These are phyloP conservation scores for Sodiomyces alkalinus DNA, from an alignment of 2,329 filamentous ascomycete genomes.

Conservation along the genomic window DNA sequence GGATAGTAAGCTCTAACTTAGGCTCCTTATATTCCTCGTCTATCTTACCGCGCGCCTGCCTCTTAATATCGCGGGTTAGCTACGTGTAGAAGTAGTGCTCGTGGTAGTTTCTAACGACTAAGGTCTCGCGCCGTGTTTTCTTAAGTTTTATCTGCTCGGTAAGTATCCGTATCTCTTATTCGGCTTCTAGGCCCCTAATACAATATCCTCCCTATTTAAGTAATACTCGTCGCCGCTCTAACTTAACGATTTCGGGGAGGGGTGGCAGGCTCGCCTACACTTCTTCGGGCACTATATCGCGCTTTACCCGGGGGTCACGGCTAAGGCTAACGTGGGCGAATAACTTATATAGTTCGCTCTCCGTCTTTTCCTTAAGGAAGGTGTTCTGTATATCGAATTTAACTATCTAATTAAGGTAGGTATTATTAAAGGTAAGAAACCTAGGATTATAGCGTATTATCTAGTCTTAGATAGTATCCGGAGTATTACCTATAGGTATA, in stretches of 20 bases:
- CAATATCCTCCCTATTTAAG: conserved; percentile 13
- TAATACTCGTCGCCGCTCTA: conserved; percentile 9
- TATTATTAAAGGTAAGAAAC: conserved; percentile 12
- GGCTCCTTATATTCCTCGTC: conserved; percentile 10
- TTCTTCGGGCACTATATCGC: conserved; percentile 15
- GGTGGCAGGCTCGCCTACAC: conserved; percentile 11
- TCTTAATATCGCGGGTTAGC: conserved; percentile 14
- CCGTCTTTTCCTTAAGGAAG: conserved; percentile 11
- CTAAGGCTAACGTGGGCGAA: conserved; percentile 14
- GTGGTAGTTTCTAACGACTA: conserved; percentile 8
- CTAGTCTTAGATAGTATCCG: conserved; percentile 13
- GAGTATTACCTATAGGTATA: conserved; percentile 12
- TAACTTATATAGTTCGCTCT: conserved; percentile 9
- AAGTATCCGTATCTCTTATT: conserved; percentile 12
- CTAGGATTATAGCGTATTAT: conserved; percentile 14
- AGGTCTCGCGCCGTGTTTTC: conserved; percentile 7
- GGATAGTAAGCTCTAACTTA: conserved; percentile 8
- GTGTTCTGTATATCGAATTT: conserved; percentile 15
- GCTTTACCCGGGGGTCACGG: conserved; percentile 11
- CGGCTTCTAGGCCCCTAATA: conserved; percentile 8
- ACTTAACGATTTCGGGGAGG: conserved; percentile 12
- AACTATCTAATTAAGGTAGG: conserved; percentile 15
- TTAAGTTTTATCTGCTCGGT: conserved; percentile 11
- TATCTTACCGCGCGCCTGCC: conserved; percentile 8
- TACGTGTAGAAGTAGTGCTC: conserved; percentile 14